Base-by-base conservation (phyloP, 2,329 filamentous ascomycete genomes). In the Myriangium duriaei region DNA sequence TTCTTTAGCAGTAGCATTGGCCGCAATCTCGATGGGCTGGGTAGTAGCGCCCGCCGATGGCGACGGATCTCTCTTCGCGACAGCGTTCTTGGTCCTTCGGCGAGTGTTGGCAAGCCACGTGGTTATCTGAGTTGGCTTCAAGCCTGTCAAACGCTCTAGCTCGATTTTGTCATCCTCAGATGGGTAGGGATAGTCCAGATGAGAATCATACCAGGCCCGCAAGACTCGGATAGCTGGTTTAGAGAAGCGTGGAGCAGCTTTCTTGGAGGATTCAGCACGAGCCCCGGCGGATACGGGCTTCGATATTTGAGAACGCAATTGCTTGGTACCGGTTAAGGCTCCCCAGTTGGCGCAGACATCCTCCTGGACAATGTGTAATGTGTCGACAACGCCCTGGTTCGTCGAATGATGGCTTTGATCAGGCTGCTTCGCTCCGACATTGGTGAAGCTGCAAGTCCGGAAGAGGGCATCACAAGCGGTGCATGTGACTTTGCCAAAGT, bases 91-190 rank as follows among this genome's bases (percentile, higher is more conserved):
- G 49, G 82, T 79, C 45, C 86, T 72, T 40, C 86, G 75, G 30
- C 86, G 76, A 41, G 85, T 85, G 58, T 94, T 94, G 42, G 86
- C 86, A 32, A 94, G 74, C 86, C 86, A 94, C 55, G 92, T 93
- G 9, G 79, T 79, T 49, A 94, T 88, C 53, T 95, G 87, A 11
- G 71, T 80, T 50, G 83, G 76, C 55, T 76, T 86, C 29, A 95
- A 67, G 5, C 85, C 84, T 1, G 86, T 94, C 49, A 81, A 72
- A 32, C 72, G 69, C 57, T 85, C 80, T 16, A 95, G 66, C 44
- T 75, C 71, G 47, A 86, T 81, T 52, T 88, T 92, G 54, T 94
- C 83, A 42, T 85, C 77, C 30, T 93, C 85, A 21, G 76, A 87
- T 4, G 87, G 86, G 54, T 94, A 95, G 0, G 86, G 87, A 49